Base-by-base conservation (phyloP, 2,329 filamentous ascomycete genomes). In the Cephalotrichum gorgonifer region DNA sequence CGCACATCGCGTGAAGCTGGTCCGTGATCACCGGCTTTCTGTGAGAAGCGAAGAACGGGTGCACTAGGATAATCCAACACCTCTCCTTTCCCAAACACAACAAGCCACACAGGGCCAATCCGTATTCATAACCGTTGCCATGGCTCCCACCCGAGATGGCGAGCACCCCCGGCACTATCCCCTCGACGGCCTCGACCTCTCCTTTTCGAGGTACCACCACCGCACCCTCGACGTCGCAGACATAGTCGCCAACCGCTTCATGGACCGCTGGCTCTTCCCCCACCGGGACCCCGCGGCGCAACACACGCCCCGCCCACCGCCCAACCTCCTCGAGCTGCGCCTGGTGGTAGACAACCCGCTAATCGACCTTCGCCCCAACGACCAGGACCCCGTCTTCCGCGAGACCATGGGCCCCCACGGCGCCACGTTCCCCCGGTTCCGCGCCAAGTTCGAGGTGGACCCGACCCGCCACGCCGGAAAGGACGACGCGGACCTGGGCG, bases 161-260 rank as follows among this genome's bases (percentile, higher is more conserved):
- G 14, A 17, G 20, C 20, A n/a, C n/a, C n/a, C 43, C 20, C 28
- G 28, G 9, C 50, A 52, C 31, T 52, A 52, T 33, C 50, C 50
- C 20, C 43, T 52, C 43, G 50, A 50, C 44, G 50, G 47, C 11
- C 35, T 52, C 14, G 47, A 48, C 27, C 43, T 52, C 25, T 27
- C 41, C 26, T 44, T 52, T 30, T 20, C 26, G 6, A 22, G 35
- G 11, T 52, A 52, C 39, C 38, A 44, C 28, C 48, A 50, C 43
- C 33, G 28, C n/a, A 33, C n/a, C 8, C 33, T 50, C 12, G 25
- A 25, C 5, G 31, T 23, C 38, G 22, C 23, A 8, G 48, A 50
- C 38, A 15, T 47, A 9, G 23, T 50, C 26, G 43, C 43, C 25
- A 25, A 47, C 35, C 43, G 43, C 15, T 30, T 50, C 26, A 39